These are phyloP conservation scores for Neoscytalidium dimidiatum DNA, from an alignment of 2,329 filamentous ascomycete species.

Conservation along the genomic window DNA sequence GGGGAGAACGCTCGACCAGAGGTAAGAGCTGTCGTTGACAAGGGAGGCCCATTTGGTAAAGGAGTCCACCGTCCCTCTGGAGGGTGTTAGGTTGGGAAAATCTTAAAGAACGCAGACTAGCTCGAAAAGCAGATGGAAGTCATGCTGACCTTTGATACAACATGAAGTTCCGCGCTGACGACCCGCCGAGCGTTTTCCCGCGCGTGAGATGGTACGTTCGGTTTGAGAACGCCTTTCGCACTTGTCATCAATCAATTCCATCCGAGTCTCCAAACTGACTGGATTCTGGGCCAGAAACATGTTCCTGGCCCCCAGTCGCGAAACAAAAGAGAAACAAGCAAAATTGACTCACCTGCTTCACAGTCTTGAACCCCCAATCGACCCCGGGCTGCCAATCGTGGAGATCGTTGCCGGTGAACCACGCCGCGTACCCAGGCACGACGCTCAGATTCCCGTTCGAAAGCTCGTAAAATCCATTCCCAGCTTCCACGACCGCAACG, in stretches of 20 bases:
- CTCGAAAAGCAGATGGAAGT: too few species aligned
- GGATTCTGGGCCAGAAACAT: background rate
- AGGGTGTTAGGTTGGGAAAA: too few species aligned
- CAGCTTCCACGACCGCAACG: constrained; percentile 33
- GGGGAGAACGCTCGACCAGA: constrained; percentile 22
- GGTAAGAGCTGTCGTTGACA: constrained; percentile 25
- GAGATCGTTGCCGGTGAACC: constrained; percentile 5
- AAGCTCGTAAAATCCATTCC: constrained; percentile 29
- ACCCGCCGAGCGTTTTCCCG: background rate
- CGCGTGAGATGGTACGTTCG: background rate
- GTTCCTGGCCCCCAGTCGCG: background rate
- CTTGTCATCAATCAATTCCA: background rate
- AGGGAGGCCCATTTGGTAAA: constrained; percentile 24
- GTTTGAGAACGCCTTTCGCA: background rate
- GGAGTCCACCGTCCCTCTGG: constrained; percentile 20
- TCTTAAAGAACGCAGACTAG: too few species aligned
- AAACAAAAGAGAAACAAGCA: background rate
- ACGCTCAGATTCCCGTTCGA: constrained; percentile 29
- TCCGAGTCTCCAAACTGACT: too few species aligned
- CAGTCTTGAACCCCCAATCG: background rate
- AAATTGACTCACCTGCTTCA: background rate
- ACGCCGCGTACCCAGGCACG: constrained; percentile 26
- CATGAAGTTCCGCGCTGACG: constrained; percentile 5
- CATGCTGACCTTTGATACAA: constrained; percentile 12
- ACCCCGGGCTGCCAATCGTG: background rate